phyloP scores from a whole-genome alignment of 2,329 filamentous ascomycete genomes.

The Zymoseptoria ardabiliae region DNA sequence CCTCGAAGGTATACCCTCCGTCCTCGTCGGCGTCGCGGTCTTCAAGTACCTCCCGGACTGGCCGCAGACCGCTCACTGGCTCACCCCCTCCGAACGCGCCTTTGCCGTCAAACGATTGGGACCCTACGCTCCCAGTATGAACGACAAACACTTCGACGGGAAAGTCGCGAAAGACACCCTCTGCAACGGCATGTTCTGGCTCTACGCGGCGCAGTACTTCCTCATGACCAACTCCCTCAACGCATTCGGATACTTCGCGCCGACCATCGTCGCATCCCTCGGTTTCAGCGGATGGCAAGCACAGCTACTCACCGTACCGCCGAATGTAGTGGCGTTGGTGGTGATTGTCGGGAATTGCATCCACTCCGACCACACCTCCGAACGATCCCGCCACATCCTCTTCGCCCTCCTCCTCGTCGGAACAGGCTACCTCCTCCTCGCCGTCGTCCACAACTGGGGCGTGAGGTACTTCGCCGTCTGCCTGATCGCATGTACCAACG shows the following conservation, averaged over 20 bases:
- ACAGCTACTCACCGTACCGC: slow-evolving; percentile 40
- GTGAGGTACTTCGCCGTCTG: slow-evolving; percentile 55
- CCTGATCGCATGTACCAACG: slow-evolving; percentile 63
- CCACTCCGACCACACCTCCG: not conserved
- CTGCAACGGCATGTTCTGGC: slow-evolving; percentile 40
- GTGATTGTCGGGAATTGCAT: slow-evolving; percentile 15
- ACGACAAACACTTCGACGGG: slow-evolving; percentile 24
- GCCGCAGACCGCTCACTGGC: slow-evolving; percentile 49
- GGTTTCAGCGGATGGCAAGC: slow-evolving; percentile 37
- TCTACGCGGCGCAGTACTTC: slow-evolving; percentile 30
- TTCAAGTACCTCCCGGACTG: slow-evolving; percentile 52
- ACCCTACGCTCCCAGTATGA: slow-evolving; percentile 8
- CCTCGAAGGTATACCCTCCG: slow-evolving; percentile 22
- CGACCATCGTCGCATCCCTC: slow-evolving; percentile 44
- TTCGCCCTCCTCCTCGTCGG: not conserved
- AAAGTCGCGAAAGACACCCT: slow-evolving; percentile 37
- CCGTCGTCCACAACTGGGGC: slow-evolving; percentile 71
- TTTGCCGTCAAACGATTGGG: slow-evolving; percentile 37
- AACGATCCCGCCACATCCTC: not conserved
- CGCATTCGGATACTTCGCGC: slow-evolving; percentile 53
- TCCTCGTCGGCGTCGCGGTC: slow-evolving; percentile 36
- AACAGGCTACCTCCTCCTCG: slow-evolving; percentile 27
- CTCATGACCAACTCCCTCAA: slow-evolving; percentile 59
- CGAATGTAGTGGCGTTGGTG: slow-evolving; percentile 31
- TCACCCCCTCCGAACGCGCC: slow-evolving; percentile 38